Base-by-base conservation (phyloP, 768 basidiomycete genomes). In the Termitomyces sp. region DNA sequence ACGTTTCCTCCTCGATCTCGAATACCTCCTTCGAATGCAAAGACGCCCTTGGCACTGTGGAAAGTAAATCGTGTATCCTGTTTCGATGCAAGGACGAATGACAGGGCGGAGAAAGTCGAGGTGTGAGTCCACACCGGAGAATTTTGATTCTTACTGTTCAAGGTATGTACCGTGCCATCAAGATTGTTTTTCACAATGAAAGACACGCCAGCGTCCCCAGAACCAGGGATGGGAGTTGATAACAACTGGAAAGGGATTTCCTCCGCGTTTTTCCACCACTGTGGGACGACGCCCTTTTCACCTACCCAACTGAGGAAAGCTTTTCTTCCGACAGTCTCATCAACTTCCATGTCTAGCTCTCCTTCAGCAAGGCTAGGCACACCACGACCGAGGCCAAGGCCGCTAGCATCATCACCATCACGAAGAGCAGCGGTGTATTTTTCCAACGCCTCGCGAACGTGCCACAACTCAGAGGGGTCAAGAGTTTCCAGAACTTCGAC, bases 71-170 rank as follows among this genome's bases (percentile, higher is more conserved):
- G 86, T 0, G 91, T 87, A 72, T 98, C 94, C 33, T 85, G 87
- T 71, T 98, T 98, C 13, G 92, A 94, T 9, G 94, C 94, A 54
- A 99, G 79, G 44, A 99, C 96, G 70, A 98, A 99, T 0, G 94
- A 84, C 28, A 99, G 82, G 0, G 95, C 96, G 20, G 91, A 87
- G 72, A 86, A 95, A 0, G 96, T 98, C n/a, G 86, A 80, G 4
- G 75, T 75, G 71, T 99, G 96, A 55, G 68, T 78, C 94, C 92
- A 96, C 35, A 61, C 62, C 7, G 81, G 75, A 60, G 66, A 55
- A 4, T 62, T 63, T 20, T 64, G 50, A 20, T 62, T 66, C 48
- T 39, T 35, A 50, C 16, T 71, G 48, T 74, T 71, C 33, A 90
- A 74, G 7, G 79, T 69, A 73, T 87, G 89, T 45, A 88, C 75